Percentiles rank a stretch among this genome's conserved stretches.
These are phyloP conservation scores for Mycosphaerella arachidis DNA, from an alignment of 2,329 filamentous ascomycete species.

Conservation along the genomic window DNA sequence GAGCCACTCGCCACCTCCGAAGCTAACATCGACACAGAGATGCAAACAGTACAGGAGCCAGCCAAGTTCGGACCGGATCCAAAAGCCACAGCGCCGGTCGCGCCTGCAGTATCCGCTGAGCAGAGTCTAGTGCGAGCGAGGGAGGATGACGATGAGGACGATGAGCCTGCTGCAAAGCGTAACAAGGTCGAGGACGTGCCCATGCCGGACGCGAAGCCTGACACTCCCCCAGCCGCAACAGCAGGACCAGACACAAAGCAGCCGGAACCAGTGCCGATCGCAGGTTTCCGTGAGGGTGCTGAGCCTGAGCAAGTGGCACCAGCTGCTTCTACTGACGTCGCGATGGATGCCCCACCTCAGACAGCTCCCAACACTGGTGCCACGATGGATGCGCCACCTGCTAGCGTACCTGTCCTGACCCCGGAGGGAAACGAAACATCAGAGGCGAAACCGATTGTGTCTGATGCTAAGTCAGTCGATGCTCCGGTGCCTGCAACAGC, in stretches of 20 bases:
- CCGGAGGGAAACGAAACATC: background rate
- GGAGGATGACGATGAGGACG: conserved; percentile 56
- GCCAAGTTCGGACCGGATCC: conserved; percentile 9
- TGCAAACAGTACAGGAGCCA: conserved; percentile 16
- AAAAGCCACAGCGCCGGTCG: conserved; percentile 13
- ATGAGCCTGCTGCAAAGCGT: conserved; percentile 70
- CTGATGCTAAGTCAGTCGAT: conserved; percentile 8
- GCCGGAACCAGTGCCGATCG: background rate
- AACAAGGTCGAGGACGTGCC: conserved; percentile 60
- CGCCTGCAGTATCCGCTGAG: conserved; percentile 45
- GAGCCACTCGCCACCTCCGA: conserved; percentile 35
- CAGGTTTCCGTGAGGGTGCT: background rate
- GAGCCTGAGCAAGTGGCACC: background rate
- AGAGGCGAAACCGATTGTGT: background rate
- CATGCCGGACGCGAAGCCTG: conserved; percentile 5
- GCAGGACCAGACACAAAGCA: background rate
- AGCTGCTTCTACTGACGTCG: background rate
- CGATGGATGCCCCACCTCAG: background rate
- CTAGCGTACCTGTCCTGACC: background rate
- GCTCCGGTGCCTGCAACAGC: conserved; percentile 3
- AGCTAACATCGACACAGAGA: conserved; percentile 27
- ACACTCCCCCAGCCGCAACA: background rate
- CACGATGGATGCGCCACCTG: background rate
- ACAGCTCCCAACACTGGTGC: background rate
- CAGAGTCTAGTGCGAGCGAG: conserved; percentile 60